phyloP scores from a whole-genome alignment of 441 rosid genomes.

The Syzygium syzygioides region DNA sequence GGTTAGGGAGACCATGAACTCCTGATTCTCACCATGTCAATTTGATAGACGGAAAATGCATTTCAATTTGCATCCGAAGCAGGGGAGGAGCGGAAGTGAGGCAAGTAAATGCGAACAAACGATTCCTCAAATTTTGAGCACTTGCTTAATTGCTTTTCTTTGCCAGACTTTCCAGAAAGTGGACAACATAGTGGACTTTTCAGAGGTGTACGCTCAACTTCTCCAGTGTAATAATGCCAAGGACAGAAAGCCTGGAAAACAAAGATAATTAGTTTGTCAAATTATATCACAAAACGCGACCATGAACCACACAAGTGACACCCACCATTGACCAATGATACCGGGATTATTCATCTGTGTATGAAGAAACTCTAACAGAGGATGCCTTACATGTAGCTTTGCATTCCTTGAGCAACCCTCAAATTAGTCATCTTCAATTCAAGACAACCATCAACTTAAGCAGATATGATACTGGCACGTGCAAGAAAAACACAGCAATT shows the following conservation, averaged over 20 bases:
- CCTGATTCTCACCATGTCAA: not conserved
- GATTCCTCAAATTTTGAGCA: not conserved
- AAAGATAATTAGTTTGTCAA: not conserved
- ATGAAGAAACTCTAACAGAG: not conserved
- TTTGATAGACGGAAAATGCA: not conserved
- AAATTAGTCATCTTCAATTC: not conserved
- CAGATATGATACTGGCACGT: not conserved
- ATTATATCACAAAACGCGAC: not conserved
- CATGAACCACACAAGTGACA: not conserved
- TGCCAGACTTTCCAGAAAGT: not conserved
- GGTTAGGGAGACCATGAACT: conserved; percentile 36
- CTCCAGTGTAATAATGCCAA: not conserved
- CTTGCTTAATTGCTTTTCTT: not conserved
- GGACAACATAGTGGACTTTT: not conserved
- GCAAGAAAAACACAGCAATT: not conserved
- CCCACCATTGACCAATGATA: not conserved
- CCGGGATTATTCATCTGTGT: not conserved
- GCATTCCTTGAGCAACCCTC: not conserved
- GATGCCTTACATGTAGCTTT: not conserved
- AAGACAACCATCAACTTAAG: not conserved
- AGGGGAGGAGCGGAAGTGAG: not conserved
- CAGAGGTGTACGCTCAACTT: not conserved
- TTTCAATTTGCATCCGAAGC: not conserved
- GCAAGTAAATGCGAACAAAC: not conserved
- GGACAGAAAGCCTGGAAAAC: not conserved